These are phyloP conservation scores for Suillus brevipes DNA, from an alignment of 768 basidiomycete species.

Conservation along the genomic window DNA sequence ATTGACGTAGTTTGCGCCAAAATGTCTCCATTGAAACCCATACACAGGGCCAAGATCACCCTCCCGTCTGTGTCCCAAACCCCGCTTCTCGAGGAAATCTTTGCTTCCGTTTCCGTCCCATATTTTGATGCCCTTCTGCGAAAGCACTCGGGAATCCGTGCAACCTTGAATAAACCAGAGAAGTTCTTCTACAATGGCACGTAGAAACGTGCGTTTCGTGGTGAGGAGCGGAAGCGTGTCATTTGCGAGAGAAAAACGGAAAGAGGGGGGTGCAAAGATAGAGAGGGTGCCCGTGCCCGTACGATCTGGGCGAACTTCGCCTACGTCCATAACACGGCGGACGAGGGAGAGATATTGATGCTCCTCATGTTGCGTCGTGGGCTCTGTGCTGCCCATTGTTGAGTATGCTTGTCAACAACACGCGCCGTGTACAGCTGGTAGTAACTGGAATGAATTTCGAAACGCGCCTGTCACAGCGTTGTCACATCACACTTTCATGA, in stretches of 20 bases:
- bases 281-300: slow-evolving; percentile 95
- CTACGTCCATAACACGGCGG: slow-evolving; percentile 66
- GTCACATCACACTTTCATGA: not conserved
- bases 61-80: slow-evolving; percentile 79
- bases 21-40: slow-evolving; percentile 96
- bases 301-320: slow-evolving; percentile 82
- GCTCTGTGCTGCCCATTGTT: slow-evolving; percentile 10
- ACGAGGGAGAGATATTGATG: slow-evolving; percentile 88
- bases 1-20: slow-evolving; percentile 80
- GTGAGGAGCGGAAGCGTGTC: slow-evolving; percentile 84
- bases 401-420: not conserved
- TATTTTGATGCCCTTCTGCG: slow-evolving; percentile 85
- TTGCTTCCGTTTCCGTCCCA: slow-evolving; percentile 97
- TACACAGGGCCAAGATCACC: slow-evolving; percentile 97
- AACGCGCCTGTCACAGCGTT: not conserved
- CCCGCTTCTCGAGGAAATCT: slow-evolving; percentile 81
- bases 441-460: not conserved
- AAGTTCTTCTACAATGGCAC: slow-evolving; percentile 91
- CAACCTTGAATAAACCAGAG: slow-evolving; percentile 90
- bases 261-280: slow-evolving; percentile 84
- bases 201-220: slow-evolving; percentile 91
- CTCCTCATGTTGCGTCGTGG: slow-evolving; percentile 64
- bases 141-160: slow-evolving; percentile 78
- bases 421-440: too few relatives aligned
- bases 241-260: slow-evolving; percentile 85